phyloP scores from a whole-genome alignment of 768 basidiomycete genomes.

The Zangia roseola region DNA sequence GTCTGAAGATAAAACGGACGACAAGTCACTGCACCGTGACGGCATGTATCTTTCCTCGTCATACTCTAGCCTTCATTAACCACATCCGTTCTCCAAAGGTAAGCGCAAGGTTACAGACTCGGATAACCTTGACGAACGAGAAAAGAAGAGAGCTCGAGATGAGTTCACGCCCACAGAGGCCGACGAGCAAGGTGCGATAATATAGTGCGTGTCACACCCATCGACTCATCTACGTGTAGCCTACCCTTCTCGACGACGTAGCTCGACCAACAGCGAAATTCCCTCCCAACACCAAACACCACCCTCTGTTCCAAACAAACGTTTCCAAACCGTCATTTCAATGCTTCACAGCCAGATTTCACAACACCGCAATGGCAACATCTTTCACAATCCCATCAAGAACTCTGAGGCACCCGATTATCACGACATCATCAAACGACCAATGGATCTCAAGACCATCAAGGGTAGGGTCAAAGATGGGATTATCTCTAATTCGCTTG shows the following conservation, averaged over 20 bases:
- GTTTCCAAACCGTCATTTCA: constrained; percentile 78
- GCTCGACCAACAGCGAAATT: constrained; percentile 16
- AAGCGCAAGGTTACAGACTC: constrained; percentile 28
- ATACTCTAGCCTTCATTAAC: neutral
- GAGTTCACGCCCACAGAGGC: constrained; percentile 21
- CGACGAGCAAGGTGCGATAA: constrained; percentile 45
- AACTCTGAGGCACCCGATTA: constrained; percentile 89
- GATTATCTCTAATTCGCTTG: constrained; percentile 71
- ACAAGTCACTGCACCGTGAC: constrained; percentile 20
- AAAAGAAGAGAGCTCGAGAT: constrained; percentile 30
- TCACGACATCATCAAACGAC: constrained; percentile 87
- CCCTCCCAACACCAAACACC: constrained; percentile 14
- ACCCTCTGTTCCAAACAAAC: constrained; percentile 48
- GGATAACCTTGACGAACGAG: constrained; percentile 26
- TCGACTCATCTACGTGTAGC: constrained; percentile 10
- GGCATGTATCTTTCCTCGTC: constrained; percentile 4
- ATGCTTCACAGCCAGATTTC: constrained; percentile 82
- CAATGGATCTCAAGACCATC: constrained; percentile 95
- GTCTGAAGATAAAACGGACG: constrained; percentile 4
- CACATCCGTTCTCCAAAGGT: constrained; percentile 5
- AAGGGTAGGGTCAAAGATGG: constrained; percentile 85
- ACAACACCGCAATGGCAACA: constrained; percentile 82
- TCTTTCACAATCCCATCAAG: constrained; percentile 90
- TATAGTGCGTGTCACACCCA: too few relatives aligned
- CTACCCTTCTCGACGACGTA: constrained; percentile 19